Conservation (phyloP, 345 rosid species). For the Eucalyptus polyanthemos region DNA sequence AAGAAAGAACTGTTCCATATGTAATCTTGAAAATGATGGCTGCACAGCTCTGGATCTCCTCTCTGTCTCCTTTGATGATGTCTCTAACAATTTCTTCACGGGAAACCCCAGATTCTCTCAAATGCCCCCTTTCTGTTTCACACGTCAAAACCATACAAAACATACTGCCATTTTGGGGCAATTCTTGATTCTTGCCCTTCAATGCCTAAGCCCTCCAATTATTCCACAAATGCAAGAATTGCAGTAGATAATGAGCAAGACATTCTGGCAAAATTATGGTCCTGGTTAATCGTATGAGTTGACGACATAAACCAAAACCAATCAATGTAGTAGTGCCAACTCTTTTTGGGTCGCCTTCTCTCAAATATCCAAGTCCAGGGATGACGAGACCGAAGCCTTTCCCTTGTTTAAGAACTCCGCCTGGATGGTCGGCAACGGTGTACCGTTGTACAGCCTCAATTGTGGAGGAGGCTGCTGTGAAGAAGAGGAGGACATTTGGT, state of each 20-base stretch:
- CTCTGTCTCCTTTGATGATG: neutral
- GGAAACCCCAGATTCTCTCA: neutral
- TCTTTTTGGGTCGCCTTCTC: neutral
- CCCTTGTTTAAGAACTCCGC: constrained; percentile 20
- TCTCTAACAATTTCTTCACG: neutral
- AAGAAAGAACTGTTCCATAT: neutral
- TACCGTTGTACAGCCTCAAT: constrained; percentile 27
- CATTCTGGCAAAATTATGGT: neutral
- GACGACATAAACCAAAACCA: neutral
- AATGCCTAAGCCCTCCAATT: neutral
- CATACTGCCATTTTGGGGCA: neutral
- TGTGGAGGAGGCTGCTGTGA: constrained; percentile 10
- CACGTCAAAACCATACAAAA: neutral
- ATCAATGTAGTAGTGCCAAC: neutral
- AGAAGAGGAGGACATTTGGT: neutral
- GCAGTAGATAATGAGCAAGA: neutral
- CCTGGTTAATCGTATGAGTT: neutral
- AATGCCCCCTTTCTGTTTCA: neutral
- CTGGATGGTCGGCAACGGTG: neutral
- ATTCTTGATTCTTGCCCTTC: neutral
- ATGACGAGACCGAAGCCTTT: constrained; percentile 21
- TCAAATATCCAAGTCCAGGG: constrained; percentile 34
- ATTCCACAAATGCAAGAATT: neutral
- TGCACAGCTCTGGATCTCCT: neutral
- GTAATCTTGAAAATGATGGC: neutral